A percentile compares a stretch with the other conserved stretches of the same genome.
Conservation (phyloP, 805 yeast genomes). For the Dipodascopsis uninucleata region DNA sequence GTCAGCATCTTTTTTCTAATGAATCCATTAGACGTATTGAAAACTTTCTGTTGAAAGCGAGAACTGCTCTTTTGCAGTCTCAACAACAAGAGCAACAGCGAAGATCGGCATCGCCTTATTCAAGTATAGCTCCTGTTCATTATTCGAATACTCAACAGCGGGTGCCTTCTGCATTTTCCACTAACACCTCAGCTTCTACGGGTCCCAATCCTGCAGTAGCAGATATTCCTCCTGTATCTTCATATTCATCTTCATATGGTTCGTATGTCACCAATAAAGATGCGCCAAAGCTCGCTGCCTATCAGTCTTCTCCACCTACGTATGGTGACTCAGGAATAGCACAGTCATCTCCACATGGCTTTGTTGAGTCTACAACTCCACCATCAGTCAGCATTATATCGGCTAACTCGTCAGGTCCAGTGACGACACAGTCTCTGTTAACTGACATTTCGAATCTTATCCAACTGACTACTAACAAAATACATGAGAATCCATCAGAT, state of each 20-base stretch:
- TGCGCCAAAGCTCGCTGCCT: neutral
- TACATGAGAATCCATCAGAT: constrained; percentile 11
- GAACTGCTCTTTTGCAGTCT: constrained; percentile 10
- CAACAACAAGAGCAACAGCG: constrained; percentile 29
- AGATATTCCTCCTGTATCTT: neutral
- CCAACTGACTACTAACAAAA: constrained; percentile 10
- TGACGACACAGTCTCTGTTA: constrained; percentile 11
- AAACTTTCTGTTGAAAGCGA: constrained; percentile 47
- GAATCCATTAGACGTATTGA: constrained; percentile 71
- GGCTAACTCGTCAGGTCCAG: too few relatives aligned
- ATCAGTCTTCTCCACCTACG: constrained; percentile 1
- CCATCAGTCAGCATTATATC: too few relatives aligned
- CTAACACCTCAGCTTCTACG: constrained; percentile 4
- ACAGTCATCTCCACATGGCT: neutral
- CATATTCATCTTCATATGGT: neutral
- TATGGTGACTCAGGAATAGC: constrained; percentile 2
- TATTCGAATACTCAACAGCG: neutral
- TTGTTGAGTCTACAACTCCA: too few relatives aligned
- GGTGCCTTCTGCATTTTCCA: neutral
- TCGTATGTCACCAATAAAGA: neutral
- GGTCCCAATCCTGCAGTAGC: constrained; percentile 1
- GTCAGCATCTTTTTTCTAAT: constrained; percentile 65
- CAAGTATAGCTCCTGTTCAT: neutral
- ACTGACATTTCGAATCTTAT: constrained; percentile 16
- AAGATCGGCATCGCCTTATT: neutral